Conservation (phyloP, 2,329 filamentous ascomycete genomes). For the Tolypocladium ophioglossoides region DNA sequence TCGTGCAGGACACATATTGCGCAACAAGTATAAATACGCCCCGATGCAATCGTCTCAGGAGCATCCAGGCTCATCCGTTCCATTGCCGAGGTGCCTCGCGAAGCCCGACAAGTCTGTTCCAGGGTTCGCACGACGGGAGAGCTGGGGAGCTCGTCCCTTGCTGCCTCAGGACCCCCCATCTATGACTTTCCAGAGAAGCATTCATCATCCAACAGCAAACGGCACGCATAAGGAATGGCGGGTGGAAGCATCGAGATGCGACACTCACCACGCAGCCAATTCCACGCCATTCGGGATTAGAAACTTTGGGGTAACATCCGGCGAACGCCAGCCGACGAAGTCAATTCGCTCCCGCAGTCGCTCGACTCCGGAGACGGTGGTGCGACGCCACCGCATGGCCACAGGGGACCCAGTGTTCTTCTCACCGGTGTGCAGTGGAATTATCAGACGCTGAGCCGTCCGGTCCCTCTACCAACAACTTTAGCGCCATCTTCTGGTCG, state of each 20-base stretch:
- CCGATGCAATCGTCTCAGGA: not conserved
- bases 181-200: too few relatives aligned
- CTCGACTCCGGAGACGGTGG: not conserved
- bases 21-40: not conserved
- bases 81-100: too few relatives aligned
- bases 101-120: too few relatives aligned
- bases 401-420: not conserved
- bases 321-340: not conserved
- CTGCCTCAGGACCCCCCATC: too few relatives aligned
- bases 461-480: not conserved
- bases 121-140: too few relatives aligned
- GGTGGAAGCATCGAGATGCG: not conserved
- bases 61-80: too few relatives aligned
- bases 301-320: not conserved
- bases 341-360: not conserved
- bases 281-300: not conserved
- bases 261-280: not conserved
- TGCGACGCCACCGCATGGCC: constrained; percentile 2
- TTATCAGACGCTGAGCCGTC: not conserved
- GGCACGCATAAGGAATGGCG: not conserved
- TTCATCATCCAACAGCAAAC: not conserved
- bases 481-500: not conserved
- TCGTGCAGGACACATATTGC: not conserved
- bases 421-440: not conserved
- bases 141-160: too few relatives aligned